These are phyloP conservation scores for Botrytis fabae DNA, from an alignment of 2,329 filamentous ascomycete species.

Conservation along the genomic window DNA sequence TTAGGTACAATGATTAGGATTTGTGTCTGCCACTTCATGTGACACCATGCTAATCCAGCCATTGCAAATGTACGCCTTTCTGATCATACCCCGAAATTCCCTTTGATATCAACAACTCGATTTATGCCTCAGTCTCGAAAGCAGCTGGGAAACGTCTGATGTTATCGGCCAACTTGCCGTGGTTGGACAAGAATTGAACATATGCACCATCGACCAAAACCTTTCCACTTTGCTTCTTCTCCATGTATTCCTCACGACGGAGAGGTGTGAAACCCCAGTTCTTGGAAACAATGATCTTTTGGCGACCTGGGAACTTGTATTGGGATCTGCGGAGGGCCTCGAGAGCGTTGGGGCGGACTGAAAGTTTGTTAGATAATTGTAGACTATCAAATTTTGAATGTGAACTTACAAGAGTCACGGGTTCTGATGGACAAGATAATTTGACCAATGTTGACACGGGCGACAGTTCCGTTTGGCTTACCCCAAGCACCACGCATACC, in stretches of 20 bases:
- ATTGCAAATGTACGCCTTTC: conserved; percentile 39
- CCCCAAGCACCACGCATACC: conserved; percentile 99
- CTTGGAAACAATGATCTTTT: conserved; percentile 99
- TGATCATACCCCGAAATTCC: conserved; percentile 23
- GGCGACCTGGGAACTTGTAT: conserved; percentile 99
- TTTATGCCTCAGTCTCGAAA: conserved; percentile 55
- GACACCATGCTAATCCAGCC: conserved; percentile 35
- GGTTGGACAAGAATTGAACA: conserved; percentile 97
- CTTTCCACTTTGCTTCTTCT: conserved; percentile 89
- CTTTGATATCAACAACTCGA: conserved; percentile 22
- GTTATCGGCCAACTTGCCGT: conserved; percentile 83
- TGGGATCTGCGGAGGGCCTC: conserved; percentile 98
- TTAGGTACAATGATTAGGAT: conserved; percentile 37
- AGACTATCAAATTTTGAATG: too few relatives aligned
- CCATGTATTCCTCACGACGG: conserved; percentile 94
- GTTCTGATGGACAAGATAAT: conserved; percentile 97
- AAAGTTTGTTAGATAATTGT: conserved; percentile 35
- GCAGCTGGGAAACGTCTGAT: conserved; percentile 93
- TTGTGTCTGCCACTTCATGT: conserved; percentile 24
- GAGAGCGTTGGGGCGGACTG: conserved; percentile 87
- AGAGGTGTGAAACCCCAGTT: conserved; percentile 99
- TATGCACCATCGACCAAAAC: conserved; percentile 98
- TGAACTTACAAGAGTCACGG: conserved; percentile 77
- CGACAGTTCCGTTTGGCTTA: conserved; percentile 98
- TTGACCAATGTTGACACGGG: conserved; percentile 99